phyloP scores from a whole-genome alignment of 2,329 filamentous ascomycete species.

The Didymosphaeria variabile region DNA sequence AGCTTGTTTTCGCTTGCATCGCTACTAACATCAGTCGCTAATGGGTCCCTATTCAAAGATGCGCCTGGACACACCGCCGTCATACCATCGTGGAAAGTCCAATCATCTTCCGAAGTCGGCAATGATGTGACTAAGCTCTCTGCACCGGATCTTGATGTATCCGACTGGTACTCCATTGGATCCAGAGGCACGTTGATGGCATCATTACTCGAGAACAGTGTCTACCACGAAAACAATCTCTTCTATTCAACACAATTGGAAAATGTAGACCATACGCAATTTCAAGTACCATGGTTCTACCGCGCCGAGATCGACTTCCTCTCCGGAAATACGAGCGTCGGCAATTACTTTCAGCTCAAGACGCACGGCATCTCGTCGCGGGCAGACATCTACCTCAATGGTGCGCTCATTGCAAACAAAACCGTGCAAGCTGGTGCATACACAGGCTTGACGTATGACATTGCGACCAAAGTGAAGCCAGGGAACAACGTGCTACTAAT shows the following conservation, averaged over 20 bases:
- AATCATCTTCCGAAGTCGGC: constrained; percentile 23
- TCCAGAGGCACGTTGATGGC: constrained; percentile 66
- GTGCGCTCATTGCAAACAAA: constrained; percentile 60
- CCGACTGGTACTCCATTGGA: constrained; percentile 62
- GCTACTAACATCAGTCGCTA: constrained; percentile 10
- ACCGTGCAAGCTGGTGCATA: constrained; percentile 65
- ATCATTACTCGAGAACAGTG: constrained; percentile 62
- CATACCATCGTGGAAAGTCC: constrained; percentile 35
- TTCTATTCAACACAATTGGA: constrained; percentile 65
- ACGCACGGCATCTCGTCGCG: constrained; percentile 69
- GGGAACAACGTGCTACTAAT: constrained; percentile 63
- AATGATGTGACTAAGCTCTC: constrained; percentile 30
- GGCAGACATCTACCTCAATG: constrained; percentile 69
- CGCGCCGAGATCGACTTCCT: constrained; percentile 61
- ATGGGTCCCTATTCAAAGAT: constrained; percentile 16
- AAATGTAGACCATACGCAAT: constrained; percentile 57
- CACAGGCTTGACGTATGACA: constrained; percentile 63
- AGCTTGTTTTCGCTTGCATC: constrained; percentile 1
- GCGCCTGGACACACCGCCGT: constrained; percentile 16
- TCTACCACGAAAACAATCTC: constrained; percentile 62
- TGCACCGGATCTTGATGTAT: constrained; percentile 49
- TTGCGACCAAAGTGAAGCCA: constrained; percentile 55
- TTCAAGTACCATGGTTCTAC: constrained; percentile 67
- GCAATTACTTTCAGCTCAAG: constrained; percentile 61
- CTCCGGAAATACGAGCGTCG: constrained; percentile 11